Base-by-base conservation (phyloP, 208 protist species). In the Trypanosoma boissoni region DNA sequence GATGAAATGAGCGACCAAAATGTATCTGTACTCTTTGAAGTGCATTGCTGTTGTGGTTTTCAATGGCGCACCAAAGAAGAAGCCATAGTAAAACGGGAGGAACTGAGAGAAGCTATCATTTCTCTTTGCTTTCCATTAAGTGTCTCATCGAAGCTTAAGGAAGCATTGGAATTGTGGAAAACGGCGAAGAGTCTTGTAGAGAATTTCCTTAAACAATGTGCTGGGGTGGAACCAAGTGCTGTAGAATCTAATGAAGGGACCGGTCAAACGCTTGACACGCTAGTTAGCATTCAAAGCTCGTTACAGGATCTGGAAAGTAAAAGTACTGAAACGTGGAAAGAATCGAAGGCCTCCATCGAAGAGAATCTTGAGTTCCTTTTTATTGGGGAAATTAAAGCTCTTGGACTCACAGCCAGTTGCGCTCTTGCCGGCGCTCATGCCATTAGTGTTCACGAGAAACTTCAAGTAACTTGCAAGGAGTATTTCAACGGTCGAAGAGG, bases 381-480 rank as follows among this genome's bases (percentile, higher is more conserved):
- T 44, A 48, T 68, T 1, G 57, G 54, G 26, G 55, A 73, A 51
- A 31, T 84, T n/a, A 80, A 75, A 61, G 69, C 76, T n/a, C 48
- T 84, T 16, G 83, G 78, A 2, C 55, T 79, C 42, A 83, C 75
- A 9, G 83, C 78, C 14, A 86, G 83, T 55, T 78, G 66, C 50
- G 83, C 83, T 14, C 74, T 90, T 16, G 75, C 78, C 6, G 78
- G 73, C 16, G 76, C 81, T 39, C 79, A 90, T 64, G 74, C 78
- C 0, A 57, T 56, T 23, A 51, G 52, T 45, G 42, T 74, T 31
- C 61, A 76, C 16, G 46, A 54, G 2, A 66, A 57, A 10, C 55
- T 76, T n/a, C 68, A 51, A 36, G 60, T 76, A 31, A 64, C 55
- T 32, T 90, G 83, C 57, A 57, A 77, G 16, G 65, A 67, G 16